phyloP scores from a whole-genome alignment of 1,139 yeast genomes.

The Kluyveromyces sp. region DNA sequence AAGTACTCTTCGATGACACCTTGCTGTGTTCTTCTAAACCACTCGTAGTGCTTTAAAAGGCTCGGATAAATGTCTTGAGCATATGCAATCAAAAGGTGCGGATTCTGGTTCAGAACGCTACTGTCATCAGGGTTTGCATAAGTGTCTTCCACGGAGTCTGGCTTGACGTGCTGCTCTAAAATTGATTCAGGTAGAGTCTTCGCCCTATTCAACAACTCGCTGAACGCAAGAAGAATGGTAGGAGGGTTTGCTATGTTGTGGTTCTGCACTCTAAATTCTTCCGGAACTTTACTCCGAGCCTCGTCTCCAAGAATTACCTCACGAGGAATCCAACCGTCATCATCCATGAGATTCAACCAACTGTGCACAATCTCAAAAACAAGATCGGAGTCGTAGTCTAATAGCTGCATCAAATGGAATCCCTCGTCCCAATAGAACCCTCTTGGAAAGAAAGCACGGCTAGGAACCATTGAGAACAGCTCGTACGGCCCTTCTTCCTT shows the following conservation, averaged over 20 bases:
- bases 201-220: slow-evolving; percentile 53
- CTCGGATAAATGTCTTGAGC: slow-evolving; percentile 68
- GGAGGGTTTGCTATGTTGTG: slow-evolving; percentile 96
- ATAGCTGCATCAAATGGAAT: slow-evolving; percentile 76
- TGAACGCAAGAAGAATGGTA: slow-evolving; percentile 74
- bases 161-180: slow-evolving; percentile 10
- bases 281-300: slow-evolving; percentile 82
- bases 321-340: slow-evolving; percentile 94
- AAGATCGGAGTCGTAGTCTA: slow-evolving; percentile 79
- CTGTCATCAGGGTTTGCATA: slow-evolving; percentile 7
- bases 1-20: slow-evolving; percentile 62
- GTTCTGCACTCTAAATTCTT: slow-evolving; percentile 77
- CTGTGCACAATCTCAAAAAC: slow-evolving; percentile 75
- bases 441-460: slow-evolving; percentile 90
- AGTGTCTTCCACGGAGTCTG: slow-evolving; percentile 24
- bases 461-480: slow-evolving; percentile 79
- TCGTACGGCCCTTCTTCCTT: slow-evolving; percentile 59
- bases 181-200: slow-evolving; percentile 18
- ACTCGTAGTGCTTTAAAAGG: slow-evolving; percentile 67
- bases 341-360: slow-evolving; percentile 86
- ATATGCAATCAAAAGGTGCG: slow-evolving; percentile 55
- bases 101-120: slow-evolving; percentile 43
- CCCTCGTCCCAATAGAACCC: slow-evolving; percentile 99
- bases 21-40: slow-evolving; percentile 77
- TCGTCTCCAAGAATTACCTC: slow-evolving; percentile 93